Base-by-base conservation (phyloP, 169 alveolate species). In the Eimeria acervulina region DNA sequence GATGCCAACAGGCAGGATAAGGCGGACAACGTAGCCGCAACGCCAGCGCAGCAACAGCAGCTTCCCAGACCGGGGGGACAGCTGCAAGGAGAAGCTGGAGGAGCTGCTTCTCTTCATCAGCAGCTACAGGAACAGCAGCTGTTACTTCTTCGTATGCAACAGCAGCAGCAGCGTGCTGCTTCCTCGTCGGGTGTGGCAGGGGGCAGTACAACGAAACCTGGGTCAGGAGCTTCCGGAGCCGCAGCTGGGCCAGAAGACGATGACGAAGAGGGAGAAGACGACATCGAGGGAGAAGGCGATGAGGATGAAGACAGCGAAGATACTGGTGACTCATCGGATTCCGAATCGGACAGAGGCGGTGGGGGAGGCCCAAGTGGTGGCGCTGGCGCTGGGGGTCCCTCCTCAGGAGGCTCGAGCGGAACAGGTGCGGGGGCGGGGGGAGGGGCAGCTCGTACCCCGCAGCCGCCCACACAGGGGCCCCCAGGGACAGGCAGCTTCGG, bases 41-140 rank as follows among this genome's bases (percentile, higher is more conserved):
- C 47, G n/a, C 85, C 85, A 26, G 92, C 91, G 59, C 95, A 28
- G 88, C 88, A 78, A 42, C 74, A 44, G 76, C 90, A 52, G 85
- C 92, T 76, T 38, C 89, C 90, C 38, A 47, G 88, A 36, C 19
- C 88, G 81, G 66, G 61, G 90, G 91, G 40, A 31, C 95, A 68
- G 87, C 92, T 78, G 31, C 72, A 51, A 59, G 90, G 91, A 38
- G 76, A 47, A 38, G 17, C 85, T 6, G 59, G 95, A n/a, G 91
- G 59, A n/a, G 83, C 84, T n/a, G 95, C 95, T 4, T 89, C 95
- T 44, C 95, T 92, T 76, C 89, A 92, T 47, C 92, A 76, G 47
- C 95, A 92, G 81, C 92, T 74, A 17, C 95, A 83, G 85, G 83
- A 52, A 72, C 95, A 92, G 85, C 91, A 72, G 68, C 68, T 92